Evolutionary conservation across 2,329 filamentous ascomycete species (phyloP).

Genomic region (Colletotrichum brevisporum): DNA sequence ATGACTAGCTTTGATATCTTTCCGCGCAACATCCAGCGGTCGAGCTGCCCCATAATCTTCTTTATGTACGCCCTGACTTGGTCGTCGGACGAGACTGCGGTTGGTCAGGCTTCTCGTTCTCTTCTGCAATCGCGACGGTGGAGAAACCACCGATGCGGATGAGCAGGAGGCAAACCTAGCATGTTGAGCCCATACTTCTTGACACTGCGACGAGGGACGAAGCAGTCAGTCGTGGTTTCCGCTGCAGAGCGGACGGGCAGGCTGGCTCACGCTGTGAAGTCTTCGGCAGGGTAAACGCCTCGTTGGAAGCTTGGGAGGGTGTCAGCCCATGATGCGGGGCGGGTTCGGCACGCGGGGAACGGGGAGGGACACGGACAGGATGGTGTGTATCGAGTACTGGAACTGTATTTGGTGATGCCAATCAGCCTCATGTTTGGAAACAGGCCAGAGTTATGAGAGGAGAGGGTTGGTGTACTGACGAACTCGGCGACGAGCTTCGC

Average conservation of each 20-base stretch:
- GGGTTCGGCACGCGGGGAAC: background rate
- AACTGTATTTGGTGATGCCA: constrained; percentile 68
- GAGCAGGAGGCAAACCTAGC: constrained; percentile 72
- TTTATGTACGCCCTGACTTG: constrained; percentile 99
- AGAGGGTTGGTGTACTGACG: constrained; percentile 67
- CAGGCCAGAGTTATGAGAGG: background rate
- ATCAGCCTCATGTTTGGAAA: constrained; percentile 40
- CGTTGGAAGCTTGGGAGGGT: constrained; percentile 79
- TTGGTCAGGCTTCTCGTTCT: constrained; percentile 1
- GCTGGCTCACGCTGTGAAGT: constrained; percentile 85
- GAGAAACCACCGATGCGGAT: background rate
- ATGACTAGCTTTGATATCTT: constrained; percentile 98
- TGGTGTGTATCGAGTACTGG: constrained; percentile 98
- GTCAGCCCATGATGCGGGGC: constrained; percentile 15
- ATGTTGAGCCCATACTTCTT: constrained; percentile 99
- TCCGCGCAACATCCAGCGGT: constrained; percentile 96
- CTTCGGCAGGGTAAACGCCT: constrained; percentile 90
- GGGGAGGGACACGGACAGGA: constrained; percentile 74
- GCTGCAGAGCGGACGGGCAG: background rate
- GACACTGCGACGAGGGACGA: constrained; percentile 61
- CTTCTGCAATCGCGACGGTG: background rate
- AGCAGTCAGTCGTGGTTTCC: background rate
- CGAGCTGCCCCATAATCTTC: constrained; percentile 98
- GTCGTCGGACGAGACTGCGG: constrained; percentile 88
- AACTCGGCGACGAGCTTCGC: constrained; percentile 96